phyloP scores from a whole-genome alignment of 495 filamentous ascomycete genomes.

The Massariosphaeria phaeospora region DNA sequence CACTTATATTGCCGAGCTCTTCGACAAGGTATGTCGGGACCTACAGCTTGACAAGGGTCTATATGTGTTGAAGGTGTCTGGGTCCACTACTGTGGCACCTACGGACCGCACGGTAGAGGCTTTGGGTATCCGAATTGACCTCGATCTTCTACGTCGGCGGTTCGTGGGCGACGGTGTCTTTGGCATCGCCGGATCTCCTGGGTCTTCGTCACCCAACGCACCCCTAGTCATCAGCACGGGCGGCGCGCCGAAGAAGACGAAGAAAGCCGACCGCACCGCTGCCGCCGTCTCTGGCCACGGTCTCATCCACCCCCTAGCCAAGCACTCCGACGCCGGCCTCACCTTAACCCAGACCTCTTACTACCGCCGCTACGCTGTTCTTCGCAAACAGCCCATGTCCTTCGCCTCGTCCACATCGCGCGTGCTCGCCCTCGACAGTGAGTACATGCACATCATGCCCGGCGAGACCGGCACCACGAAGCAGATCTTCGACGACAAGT shows the following conservation, averaged over 20 bases:
- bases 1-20: constrained; percentile 88
- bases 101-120: constrained; percentile 86
- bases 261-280: constrained; percentile 34
- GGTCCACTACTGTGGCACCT: constrained; percentile 76
- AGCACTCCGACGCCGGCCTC: constrained; percentile 52
- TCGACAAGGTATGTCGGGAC: constrained; percentile 84
- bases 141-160: constrained; percentile 82
- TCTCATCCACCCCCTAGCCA: constrained; percentile 66
- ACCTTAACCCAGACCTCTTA: constrained; percentile 59
- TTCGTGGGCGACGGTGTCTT: constrained; percentile 76
- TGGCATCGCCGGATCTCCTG: constrained; percentile 67
- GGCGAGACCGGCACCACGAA: constrained; percentile 44
- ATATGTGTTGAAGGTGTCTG: constrained; percentile 80
- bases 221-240: constrained; percentile 57
- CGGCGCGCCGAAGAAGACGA: constrained; percentile 64
- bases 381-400: constrained; percentile 89
- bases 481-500: constrained; percentile 44
- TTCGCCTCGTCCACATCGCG: constrained; percentile 80
- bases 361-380: constrained; percentile 84
- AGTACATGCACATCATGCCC: constrained; percentile 94
- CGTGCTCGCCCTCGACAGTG: constrained; percentile 83
- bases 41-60: constrained; percentile 85
- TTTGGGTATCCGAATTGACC: constrained; percentile 72
- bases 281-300: neutral
- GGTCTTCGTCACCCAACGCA: constrained; percentile 75